Evolutionary conservation across 345 rosid genomes (phyloP).

Genomic region (Salix suchowensis): DNA sequence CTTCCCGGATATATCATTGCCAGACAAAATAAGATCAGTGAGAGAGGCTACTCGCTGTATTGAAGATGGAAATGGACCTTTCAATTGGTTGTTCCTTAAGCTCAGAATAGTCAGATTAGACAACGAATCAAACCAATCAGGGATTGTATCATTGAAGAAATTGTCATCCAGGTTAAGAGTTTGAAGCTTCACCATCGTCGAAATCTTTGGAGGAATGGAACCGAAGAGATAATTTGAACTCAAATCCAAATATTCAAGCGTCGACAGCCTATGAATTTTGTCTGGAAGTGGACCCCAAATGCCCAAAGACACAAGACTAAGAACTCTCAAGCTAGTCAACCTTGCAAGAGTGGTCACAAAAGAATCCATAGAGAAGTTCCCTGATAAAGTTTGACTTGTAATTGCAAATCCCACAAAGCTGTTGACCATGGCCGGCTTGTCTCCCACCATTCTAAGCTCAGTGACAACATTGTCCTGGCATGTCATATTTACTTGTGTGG

Average conservation of each 20-base stretch:
- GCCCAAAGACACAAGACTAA: slow-evolving; percentile 56
- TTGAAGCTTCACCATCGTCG: slow-evolving; percentile 59
- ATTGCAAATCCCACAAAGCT: slow-evolving; percentile 44
- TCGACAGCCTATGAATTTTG: slow-evolving; percentile 56
- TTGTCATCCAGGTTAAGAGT: slow-evolving; percentile 47
- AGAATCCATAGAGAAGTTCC: slow-evolving; percentile 61
- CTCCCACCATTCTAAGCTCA: slow-evolving; percentile 52
- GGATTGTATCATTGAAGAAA: slow-evolving; percentile 57
- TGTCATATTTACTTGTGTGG: slow-evolving; percentile 48
- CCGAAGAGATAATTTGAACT: slow-evolving; percentile 63
- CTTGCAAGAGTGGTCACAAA: slow-evolving; percentile 58
- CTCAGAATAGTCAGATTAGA: slow-evolving; percentile 47
- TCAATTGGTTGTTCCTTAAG: slow-evolving; percentile 44
- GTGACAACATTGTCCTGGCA: slow-evolving; percentile 51
- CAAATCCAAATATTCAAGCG: slow-evolving; percentile 66
- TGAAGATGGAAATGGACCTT: slow-evolving; percentile 42
- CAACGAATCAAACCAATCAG: slow-evolving; percentile 48
- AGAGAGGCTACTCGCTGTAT: slow-evolving; percentile 19
- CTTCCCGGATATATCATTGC: slow-evolving; percentile 41
- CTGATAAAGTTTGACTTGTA: slow-evolving; percentile 47
- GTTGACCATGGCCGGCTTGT: slow-evolving; percentile 31
- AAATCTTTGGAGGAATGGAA: slow-evolving; percentile 58
- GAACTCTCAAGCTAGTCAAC: slow-evolving; percentile 50
- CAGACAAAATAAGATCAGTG: slow-evolving; percentile 27
- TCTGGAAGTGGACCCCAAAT: slow-evolving; percentile 77